Evolutionary conservation across 2,329 filamentous ascomycete genomes (phyloP).

Genomic region (Exutisphaerella laricina): DNA sequence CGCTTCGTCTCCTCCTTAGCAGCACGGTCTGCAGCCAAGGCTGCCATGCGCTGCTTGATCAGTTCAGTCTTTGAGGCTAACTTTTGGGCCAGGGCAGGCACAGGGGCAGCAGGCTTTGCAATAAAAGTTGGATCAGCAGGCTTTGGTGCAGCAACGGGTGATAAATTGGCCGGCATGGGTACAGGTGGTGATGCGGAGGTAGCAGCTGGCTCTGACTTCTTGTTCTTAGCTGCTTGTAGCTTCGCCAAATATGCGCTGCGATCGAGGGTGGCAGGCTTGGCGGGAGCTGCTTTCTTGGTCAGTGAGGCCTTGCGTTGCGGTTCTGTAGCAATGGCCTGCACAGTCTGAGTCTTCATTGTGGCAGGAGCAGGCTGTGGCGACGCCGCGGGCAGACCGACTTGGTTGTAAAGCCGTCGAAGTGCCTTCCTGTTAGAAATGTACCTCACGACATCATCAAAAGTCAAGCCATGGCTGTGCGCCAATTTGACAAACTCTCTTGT

Average conservation of each 20-base stretch:
- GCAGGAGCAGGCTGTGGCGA: conserved; percentile 2
- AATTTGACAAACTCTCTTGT: conserved; percentile 27
- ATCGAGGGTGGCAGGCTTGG: conserved; percentile 36
- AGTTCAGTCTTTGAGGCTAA: conserved; percentile 55
- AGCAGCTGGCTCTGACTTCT: conserved; percentile 41
- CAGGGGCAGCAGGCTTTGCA: conserved; percentile 12
- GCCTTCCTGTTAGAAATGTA: conserved; percentile 64
- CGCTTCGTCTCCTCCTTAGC: conserved; percentile 17
- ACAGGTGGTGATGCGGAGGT: conserved; percentile 2
- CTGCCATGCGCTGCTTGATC: conserved; percentile 72
- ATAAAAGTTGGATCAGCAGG: background rate
- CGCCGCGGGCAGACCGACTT: conserved; percentile 49
- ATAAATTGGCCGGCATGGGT: too few species aligned
- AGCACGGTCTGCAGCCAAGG: conserved; percentile 48
- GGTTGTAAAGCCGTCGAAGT: conserved; percentile 60
- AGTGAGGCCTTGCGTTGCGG: conserved; percentile 12
- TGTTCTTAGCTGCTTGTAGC: conserved; percentile 65
- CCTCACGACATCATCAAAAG: conserved; percentile 65
- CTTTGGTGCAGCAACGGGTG: conserved; percentile 5
- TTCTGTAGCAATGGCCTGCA: background rate
- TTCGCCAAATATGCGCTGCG: conserved; percentile 72
- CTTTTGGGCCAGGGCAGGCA: conserved; percentile 12
- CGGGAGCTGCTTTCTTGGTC: conserved; percentile 18
- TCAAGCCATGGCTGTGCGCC: conserved; percentile 56
- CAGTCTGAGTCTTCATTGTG: background rate